phyloP scores from a whole-genome alignment of 805 yeast species.

The Yamadazyma ubonensis region DNA sequence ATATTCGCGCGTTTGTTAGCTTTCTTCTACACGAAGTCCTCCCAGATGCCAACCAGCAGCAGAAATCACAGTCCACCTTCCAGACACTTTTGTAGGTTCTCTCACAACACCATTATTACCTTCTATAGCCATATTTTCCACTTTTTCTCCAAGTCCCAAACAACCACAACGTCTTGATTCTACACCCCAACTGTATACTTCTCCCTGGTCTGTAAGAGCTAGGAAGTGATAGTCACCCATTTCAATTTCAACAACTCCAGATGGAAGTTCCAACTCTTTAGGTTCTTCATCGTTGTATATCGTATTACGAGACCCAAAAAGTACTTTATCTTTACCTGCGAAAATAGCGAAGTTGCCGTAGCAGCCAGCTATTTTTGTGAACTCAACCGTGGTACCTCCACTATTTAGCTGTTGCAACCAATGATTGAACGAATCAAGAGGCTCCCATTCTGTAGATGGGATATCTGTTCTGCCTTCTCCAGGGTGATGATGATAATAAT shows the following conservation, averaged over 20 bases:
- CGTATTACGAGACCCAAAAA: constrained; percentile 32
- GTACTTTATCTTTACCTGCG: constrained; percentile 47
- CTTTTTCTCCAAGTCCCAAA: constrained; percentile 53
- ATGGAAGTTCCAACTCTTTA: constrained; percentile 15
- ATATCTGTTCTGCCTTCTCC: constrained; percentile 13
- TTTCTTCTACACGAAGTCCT: constrained; percentile 40
- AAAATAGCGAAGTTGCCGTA: constrained; percentile 55
- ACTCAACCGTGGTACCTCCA: constrained; percentile 25
- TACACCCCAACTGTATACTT: constrained; percentile 63
- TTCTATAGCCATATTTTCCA: constrained; percentile 3
- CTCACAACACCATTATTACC: constrained; percentile 17
- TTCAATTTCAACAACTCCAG: constrained; percentile 51
- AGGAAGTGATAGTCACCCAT: constrained; percentile 72
- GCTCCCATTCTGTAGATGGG: constrained; percentile 11
- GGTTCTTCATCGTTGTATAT: constrained; percentile 28
- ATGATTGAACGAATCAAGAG: constrained; percentile 15
- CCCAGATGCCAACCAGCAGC: constrained; percentile 84
- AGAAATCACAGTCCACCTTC: constrained; percentile 56
- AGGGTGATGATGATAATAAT: constrained; percentile 17
- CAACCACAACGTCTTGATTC: constrained; percentile 67
- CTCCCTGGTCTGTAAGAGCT: constrained; percentile 60
- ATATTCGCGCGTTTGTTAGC: too few species aligned
- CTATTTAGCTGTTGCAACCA: constrained; percentile 25
- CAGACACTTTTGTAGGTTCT: constrained; percentile 18
- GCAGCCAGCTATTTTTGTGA: constrained; percentile 55